These are phyloP conservation scores for Yamadazyma aaseri DNA, from an alignment of 1,139 yeast genomes.

Conservation along the genomic window DNA sequence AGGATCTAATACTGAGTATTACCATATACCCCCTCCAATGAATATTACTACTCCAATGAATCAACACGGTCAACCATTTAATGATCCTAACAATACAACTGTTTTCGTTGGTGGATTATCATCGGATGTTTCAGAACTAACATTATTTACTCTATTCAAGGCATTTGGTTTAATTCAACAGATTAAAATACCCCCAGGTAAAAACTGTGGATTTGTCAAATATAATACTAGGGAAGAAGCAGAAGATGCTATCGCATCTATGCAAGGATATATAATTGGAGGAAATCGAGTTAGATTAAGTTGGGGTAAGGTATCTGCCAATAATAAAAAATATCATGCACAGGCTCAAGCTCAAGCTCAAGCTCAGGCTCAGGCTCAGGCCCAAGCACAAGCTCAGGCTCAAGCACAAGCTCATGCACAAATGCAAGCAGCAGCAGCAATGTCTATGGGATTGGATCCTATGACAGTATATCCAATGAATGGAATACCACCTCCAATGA, in stretches of 20 bases:
- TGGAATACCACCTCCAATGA: slow-evolving; percentile 16
- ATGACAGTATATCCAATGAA: slow-evolving; percentile 25
- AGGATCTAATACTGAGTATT: neutral
- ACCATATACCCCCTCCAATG: slow-evolving; percentile 2
- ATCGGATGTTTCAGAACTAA: slow-evolving; percentile 71
- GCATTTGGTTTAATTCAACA: slow-evolving; percentile 84
- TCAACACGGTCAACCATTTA: slow-evolving; percentile 28
- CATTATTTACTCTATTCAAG: slow-evolving; percentile 68
- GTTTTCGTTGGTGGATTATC: slow-evolving; percentile 94
- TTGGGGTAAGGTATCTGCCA: slow-evolving; percentile 71
- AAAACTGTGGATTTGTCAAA: slow-evolving; percentile 92
- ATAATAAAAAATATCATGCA: slow-evolving; percentile 33
- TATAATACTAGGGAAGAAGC: slow-evolving; percentile 79
- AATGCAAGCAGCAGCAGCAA: slow-evolving; percentile 32
- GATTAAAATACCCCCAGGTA: slow-evolving; percentile 87
- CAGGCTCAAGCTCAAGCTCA: slow-evolving; percentile 35
- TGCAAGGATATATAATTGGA: slow-evolving; percentile 92
- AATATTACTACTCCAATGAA: slow-evolving; percentile 3
- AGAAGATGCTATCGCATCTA: slow-evolving; percentile 82
- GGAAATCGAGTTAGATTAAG: slow-evolving; percentile 82
- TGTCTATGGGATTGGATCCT: slow-evolving; percentile 39
- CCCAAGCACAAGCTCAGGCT: slow-evolving; percentile 10
- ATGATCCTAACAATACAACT: slow-evolving; percentile 84
- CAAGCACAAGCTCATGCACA: slow-evolving; percentile 30
- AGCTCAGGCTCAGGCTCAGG: slow-evolving; percentile 36